Conservation (phyloP, 805 yeast species). For the Wickerhamiella allomyrinae region DNA sequence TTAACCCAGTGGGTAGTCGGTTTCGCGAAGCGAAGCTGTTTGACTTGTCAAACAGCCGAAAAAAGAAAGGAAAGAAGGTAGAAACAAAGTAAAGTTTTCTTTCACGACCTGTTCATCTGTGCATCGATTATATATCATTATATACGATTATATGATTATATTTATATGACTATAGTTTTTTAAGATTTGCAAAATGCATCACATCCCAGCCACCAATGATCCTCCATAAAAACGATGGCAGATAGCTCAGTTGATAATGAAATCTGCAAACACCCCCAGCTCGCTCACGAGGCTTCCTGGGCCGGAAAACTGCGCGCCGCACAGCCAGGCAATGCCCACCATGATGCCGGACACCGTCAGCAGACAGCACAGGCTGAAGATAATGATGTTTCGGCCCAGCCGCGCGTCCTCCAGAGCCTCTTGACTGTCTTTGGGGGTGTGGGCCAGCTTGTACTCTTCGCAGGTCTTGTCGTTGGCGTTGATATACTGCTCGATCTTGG, state of each 20-base stretch:
- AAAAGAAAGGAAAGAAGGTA: too few relatives aligned
- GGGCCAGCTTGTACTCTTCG: conserved; percentile 4
- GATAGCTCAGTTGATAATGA: neutral
- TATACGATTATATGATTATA: too few relatives aligned
- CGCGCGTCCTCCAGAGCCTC: neutral
- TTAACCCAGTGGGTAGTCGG: too few relatives aligned
- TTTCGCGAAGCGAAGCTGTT: too few relatives aligned
- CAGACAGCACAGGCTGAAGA: neutral
- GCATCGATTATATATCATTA: too few relatives aligned
- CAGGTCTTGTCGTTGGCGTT: conserved; percentile 29
- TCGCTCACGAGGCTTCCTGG: neutral
- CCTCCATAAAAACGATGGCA: too few relatives aligned
- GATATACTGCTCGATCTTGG: conserved; percentile 76
- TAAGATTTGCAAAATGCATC: too few relatives aligned
- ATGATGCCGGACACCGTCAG: neutral
- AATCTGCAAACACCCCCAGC: neutral
- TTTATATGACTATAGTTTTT: too few relatives aligned
- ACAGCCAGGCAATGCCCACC: neutral
- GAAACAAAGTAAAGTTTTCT: too few relatives aligned
- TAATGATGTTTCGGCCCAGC: neutral
- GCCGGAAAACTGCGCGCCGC: neutral
- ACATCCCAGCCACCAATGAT: too few relatives aligned
- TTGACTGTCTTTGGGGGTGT: neutral
- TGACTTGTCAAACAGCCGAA: too few relatives aligned
- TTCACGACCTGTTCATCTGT: too few relatives aligned